Evolutionary conservation across 2,329 filamentous ascomycete species (phyloP), one percentile per base, ranked within the genome.

Genomic region (Cercospora beticola): DNA sequence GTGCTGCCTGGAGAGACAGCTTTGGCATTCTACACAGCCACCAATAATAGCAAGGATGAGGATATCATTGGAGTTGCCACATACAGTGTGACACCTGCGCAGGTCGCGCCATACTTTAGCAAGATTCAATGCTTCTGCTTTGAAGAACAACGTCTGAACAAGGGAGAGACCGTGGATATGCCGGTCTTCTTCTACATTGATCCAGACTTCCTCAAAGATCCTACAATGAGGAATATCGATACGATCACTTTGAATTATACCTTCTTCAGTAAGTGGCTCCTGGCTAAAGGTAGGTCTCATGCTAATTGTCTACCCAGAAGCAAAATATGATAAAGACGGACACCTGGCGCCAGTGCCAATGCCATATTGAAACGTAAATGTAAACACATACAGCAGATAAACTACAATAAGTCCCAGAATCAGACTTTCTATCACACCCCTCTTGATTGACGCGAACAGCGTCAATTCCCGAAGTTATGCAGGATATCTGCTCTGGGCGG

Each of bases 71-170:
- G 95, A 59, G 94, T 99, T 54, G 95, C 95, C 10, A 99, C 95
- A 7, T 99, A 99, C 82, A 97, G 92, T 77, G 96, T 99, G 31
- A 97, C 94, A 2, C 95, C 95, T 0, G 95, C 89, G 3, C 95
- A 99, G 82, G 94, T 97, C 56, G 94, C 95, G 54, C 94, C 93
- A 1, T 99, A 99, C 80, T 99, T 99, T 79, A 96, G 92, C 87
- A 99, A 99, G 86, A 99, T 99, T 57, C 95, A 99, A 81, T 99
- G 95, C 78, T 99, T 99, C 81, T 99, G 95, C 81, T 99, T 99
- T 76, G 95, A 99, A 83, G 94, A 86, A 79, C 95, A 99, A 85
- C 87, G 96, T 70, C 82, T 99, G 73, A 94, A 95, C 78, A 94
- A 94, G 5, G 94, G 94, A 56, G 96, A 99, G 85, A 95, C 93